Percentiles rank a stretch among this genome's conserved stretches.
Conservation (phyloP, 148 eudicot genomes). For the Heliamphora exappendiculata region DNA sequence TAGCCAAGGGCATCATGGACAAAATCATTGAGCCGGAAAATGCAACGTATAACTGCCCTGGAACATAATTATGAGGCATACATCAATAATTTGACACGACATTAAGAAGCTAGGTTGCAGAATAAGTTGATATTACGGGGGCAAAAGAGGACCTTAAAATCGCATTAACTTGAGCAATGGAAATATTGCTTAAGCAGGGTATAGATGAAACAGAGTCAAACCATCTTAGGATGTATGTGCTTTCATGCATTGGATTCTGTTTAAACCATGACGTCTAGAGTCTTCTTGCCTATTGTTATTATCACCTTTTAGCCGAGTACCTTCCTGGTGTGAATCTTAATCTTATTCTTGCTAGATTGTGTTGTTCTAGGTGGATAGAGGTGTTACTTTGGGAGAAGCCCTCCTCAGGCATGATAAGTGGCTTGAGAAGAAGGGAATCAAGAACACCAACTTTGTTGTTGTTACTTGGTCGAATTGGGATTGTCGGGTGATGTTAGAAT, state of each 20-base stretch:
- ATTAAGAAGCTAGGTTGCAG: neutral
- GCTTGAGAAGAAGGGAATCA: slow-evolving; percentile 86
- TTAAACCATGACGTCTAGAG: neutral
- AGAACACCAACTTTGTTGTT: slow-evolving; percentile 68
- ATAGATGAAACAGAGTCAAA: neutral
- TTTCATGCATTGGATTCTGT: neutral
- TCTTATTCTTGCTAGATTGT: slow-evolving; percentile 5
- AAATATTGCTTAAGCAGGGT: neutral
- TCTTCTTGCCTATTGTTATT: neutral
- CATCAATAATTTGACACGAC: neutral
- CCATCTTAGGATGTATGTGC: neutral
- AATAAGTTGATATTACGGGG: neutral
- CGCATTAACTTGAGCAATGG: neutral
- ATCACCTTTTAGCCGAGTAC: neutral
- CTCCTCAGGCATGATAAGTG: slow-evolving; percentile 83
- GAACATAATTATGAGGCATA: neutral
- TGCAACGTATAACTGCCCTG: neutral
- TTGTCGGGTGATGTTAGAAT: slow-evolving; percentile 88
- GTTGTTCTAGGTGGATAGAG: slow-evolving; percentile 72
- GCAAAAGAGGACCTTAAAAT: neutral
- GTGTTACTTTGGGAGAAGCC: slow-evolving; percentile 80
- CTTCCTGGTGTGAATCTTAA: neutral
- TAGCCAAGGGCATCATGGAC: neutral
- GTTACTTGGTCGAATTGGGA: slow-evolving; percentile 99
- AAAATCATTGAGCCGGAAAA: neutral